A percentile compares a stretch with the other conserved stretches of the same genome.
Conservation (phyloP, 2,329 filamentous ascomycete genomes). For the Fusarium armeniacum region DNA sequence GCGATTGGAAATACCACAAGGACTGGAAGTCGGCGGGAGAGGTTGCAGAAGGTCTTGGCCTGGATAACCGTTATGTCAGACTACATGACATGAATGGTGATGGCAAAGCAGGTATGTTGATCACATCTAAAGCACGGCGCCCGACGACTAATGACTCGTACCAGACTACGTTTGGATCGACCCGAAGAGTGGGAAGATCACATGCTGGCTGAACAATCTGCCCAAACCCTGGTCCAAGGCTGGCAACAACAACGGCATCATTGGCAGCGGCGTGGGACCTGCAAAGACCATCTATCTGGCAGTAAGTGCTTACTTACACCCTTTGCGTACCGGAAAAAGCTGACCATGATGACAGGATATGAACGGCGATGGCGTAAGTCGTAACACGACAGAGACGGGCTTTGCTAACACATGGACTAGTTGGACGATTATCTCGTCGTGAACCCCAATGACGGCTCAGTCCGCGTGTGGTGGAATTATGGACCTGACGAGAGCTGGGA, state of each 20-base stretch:
- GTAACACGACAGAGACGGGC: too few relatives aligned
- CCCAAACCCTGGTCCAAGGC: slow-evolving; percentile 5
- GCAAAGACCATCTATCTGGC: slow-evolving; percentile 19
- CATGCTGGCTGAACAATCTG: slow-evolving; percentile 20
- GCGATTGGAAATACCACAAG: slow-evolving; percentile 23
- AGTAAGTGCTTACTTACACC: not conserved
- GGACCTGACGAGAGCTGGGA: too few relatives aligned
- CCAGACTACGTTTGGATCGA: slow-evolving; percentile 24
- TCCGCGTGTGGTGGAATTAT: too few relatives aligned
- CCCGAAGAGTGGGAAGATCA: slow-evolving; percentile 1
- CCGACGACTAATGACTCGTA: too few relatives aligned
- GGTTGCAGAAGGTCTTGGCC: slow-evolving; percentile 17
- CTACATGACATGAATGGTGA: slow-evolving; percentile 26
- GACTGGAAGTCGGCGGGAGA: slow-evolving; percentile 4
- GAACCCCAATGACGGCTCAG: too few relatives aligned
- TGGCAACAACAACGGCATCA: slow-evolving; percentile 17
- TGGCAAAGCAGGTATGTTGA: slow-evolving; percentile 9
- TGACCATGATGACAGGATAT: slow-evolving; percentile 5
- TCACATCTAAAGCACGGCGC: too few relatives aligned
- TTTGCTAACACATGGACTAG: too few relatives aligned
- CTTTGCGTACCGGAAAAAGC: not conserved
- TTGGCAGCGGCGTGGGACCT: slow-evolving; percentile 1
- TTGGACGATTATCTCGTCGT: too few relatives aligned
- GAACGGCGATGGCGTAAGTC: slow-evolving; percentile 8
- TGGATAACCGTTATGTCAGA: slow-evolving; percentile 12